Base-by-base conservation (phyloP, 2,329 filamentous ascomycete genomes). In the Penicillium paneum region DNA sequence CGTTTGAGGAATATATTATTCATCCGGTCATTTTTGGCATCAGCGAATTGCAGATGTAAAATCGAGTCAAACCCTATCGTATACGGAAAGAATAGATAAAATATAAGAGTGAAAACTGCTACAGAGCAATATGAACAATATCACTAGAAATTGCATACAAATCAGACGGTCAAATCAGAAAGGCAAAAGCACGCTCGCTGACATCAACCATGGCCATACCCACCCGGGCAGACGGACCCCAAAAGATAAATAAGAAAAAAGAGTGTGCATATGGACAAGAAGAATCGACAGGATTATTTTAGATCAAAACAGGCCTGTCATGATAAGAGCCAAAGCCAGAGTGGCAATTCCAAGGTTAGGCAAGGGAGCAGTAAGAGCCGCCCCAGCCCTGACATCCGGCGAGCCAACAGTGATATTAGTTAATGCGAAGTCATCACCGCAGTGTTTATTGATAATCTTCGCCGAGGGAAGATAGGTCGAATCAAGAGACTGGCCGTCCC, bases 391-490 rank as follows among this genome's bases (percentile, higher is more conserved):
- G 13, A 63, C 59, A 19, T 47, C 52, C 12, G 59, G 41, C 2
- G 53, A 52, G 0, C 67, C 69, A 15, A 70, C 63, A 1, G 65
- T 67, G 31, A 82, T 70, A 32, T 78, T 79, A 12, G 75, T 73
- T 57, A 78, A 78, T 12, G 80, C 80, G 62, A 85, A 87, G 0
- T 64, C 70, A 1, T 77, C 74, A 0, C 84, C 84, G 63, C 84
- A 87, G 11, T 67, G 78, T 11, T 83, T 77, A 67, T 96, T 88
- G 48, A 97, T 81, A 64, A 88, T 83, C 58, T 81, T 74, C 0
- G 93, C 92, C 0, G 91, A 91, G 10, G 76, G 66, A 6, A 80
- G 74, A 69, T 97, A 97, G 0, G 86, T 89, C 15, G 77, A 71
- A 26, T 83, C 82, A 43, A 97, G 81, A 8, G 85, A 82, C 62